Base-by-base conservation (phyloP, 495 filamentous ascomycete genomes). In the Mytilinidion resinicola region DNA sequence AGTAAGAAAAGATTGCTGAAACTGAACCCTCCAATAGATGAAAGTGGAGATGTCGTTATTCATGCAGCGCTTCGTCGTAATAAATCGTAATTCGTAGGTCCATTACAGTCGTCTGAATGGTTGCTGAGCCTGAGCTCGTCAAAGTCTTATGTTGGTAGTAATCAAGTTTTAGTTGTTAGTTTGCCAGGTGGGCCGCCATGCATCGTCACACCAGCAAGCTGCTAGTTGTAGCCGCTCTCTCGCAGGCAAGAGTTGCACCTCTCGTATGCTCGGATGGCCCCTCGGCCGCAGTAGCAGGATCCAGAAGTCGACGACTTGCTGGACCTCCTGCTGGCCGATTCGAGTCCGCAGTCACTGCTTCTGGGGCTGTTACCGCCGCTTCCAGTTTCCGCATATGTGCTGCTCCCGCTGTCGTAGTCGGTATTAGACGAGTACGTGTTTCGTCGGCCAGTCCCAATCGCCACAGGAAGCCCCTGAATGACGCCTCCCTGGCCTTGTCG, bases 391-490 rank as follows among this genome's bases (percentile, higher is more conserved):
- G 57, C 64, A n/a, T 60, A 64, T 10, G 53, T 52, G 34, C 42
- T 55, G 14, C 67, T 73, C 30, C 71, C 77, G 25, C 66, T 71
- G 58, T 77, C 76, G 25, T 72, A 73, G 53, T 80, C 77, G 25
- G 25, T 30, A 56, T 81, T 57, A 52, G 56, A 59, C 42, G 63
- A 64, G 49, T 68, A 72, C 41, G 67, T 67, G 46, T 68, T 72
- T 63, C 76, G 74, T 41, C 83, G 70, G 10, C 84, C 84, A 19
- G 80, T 81, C 14, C 84, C 84, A 71, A 86, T 86, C 5, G 84
- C 80, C 41, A 84, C 89, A 44, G 90, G 91, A 42, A 93, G 77
- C 39, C 91, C 91, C 80, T 96, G 91, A 69, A 93, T 80, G 47
- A 91, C 84, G 21, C 88, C 89, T 34, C 78, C 77, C 44, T 83